phyloP scores from a whole-genome alignment of 371 early-diverging fungal genomes.

The Phascolomyces articulosus region DNA sequence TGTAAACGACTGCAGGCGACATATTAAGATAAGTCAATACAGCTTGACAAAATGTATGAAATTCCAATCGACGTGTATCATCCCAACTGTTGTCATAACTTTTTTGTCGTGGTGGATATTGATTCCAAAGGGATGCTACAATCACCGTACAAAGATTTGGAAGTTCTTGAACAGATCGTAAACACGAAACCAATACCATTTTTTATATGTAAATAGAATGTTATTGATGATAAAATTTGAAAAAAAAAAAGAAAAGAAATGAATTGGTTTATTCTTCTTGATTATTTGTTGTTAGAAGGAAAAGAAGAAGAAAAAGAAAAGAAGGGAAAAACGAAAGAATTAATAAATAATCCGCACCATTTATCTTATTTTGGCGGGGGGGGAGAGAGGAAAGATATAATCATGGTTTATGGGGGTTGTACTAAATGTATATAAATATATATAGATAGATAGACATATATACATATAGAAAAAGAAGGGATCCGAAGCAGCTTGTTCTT shows the following conservation, averaged over 20 bases:
- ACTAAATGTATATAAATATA: too few species aligned
- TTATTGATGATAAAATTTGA: background rate
- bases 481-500: too few species aligned
- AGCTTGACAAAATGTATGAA: conserved; percentile 10
- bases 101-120: conserved; percentile 3
- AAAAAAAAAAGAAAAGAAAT: conserved; percentile 1
- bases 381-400: too few species aligned
- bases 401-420: too few species aligned
- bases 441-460: too few species aligned
- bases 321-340: too few species aligned
- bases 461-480: too few species aligned
- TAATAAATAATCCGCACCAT: too few species aligned
- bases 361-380: too few species aligned
- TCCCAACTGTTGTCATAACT: conserved; percentile 9
- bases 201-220: background rate
- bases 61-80: conserved; percentile 10
- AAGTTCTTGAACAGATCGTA: conserved; percentile 11
- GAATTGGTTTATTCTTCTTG: too few species aligned
- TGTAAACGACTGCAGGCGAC: conserved; percentile 27
- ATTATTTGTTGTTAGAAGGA: too few species aligned
- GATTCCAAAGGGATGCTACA: conserved; percentile 9
- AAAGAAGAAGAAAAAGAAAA: too few species aligned
- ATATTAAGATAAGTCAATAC: conserved; percentile 10
- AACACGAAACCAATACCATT: conserved; percentile 6
- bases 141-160: conserved; percentile 13